phyloP scores from a whole-genome alignment of 768 basidiomycete genomes.

The Lentinus tigrinus region DNA sequence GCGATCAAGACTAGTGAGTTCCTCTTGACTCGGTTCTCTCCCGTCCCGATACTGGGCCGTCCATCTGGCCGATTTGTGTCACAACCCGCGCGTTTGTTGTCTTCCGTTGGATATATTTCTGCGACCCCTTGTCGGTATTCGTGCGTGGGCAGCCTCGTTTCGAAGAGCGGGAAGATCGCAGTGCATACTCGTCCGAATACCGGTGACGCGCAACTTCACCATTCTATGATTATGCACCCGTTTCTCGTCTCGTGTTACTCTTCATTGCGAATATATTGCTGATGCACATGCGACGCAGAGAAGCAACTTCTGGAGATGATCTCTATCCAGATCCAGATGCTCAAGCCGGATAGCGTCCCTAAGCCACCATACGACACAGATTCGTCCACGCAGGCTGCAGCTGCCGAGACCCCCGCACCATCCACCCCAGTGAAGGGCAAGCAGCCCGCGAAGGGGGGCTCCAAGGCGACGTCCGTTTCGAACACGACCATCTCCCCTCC shows the following conservation, averaged over 20 bases:
- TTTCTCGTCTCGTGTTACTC: not conserved
- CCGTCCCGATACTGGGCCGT: not conserved
- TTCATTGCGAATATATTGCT: not conserved
- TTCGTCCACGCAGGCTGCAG: constrained; percentile 23
- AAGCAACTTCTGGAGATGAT: constrained; percentile 78
- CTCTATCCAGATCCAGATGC: constrained; percentile 66
- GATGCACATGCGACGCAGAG: constrained; percentile 43
- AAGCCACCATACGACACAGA: constrained; percentile 55
- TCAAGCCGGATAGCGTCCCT: constrained; percentile 71
- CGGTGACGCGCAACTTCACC: too few relatives aligned
- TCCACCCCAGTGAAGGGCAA: constrained; percentile 26
- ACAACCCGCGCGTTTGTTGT: too few relatives aligned
- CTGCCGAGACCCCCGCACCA: constrained; percentile 30
- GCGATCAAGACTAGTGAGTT: constrained; percentile 74
- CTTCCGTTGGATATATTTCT: too few relatives aligned
- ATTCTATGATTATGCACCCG: too few relatives aligned
- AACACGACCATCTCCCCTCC: constrained; percentile 26
- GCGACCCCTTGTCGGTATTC: too few relatives aligned
- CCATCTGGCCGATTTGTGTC: not conserved
- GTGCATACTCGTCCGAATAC: too few relatives aligned
- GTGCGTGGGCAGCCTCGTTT: too few relatives aligned
- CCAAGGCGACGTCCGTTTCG: constrained; percentile 21
- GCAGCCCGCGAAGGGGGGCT: constrained; percentile 25
- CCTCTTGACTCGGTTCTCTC: not conserved
- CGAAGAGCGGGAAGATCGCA: too few relatives aligned